Percentiles rank a stretch among this genome's conserved stretches.
Evolutionary conservation across 2,329 filamentous ascomycete species (phyloP).

Genomic region (Botrytis elliptica): DNA sequence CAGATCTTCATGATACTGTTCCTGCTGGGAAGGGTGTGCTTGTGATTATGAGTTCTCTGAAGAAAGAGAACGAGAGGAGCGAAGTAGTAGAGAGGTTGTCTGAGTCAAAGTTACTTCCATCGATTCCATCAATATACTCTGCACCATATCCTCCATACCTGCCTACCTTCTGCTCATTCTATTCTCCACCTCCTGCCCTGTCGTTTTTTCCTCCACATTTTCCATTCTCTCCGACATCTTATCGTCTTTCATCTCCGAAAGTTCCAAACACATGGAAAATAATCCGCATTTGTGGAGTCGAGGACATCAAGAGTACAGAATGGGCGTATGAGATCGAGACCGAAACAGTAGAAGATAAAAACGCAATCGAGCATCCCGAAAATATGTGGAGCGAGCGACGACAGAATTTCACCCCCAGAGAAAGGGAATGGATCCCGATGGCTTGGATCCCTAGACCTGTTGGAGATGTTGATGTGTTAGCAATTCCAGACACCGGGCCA

Average conservation of each 20-base stretch:
- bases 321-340: background rate
- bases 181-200: accelerated
- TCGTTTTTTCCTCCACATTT: background rate
- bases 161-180: background rate
- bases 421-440: conserved; percentile 19
- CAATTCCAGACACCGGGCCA: background rate
- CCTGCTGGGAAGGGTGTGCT: conserved; percentile 24
- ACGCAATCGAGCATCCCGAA: background rate
- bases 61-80: background rate
- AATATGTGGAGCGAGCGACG: background rate
- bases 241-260: too few relatives aligned
- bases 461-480: background rate
- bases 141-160: background rate
- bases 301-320: background rate
- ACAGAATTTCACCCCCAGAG: background rate
- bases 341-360: background rate
- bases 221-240: accelerated
- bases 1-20: background rate
- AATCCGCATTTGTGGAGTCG: background rate
- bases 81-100: background rate
- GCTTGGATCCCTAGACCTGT: conserved; percentile 30
- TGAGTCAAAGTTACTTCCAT: background rate
- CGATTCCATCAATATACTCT: background rate
- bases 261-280: background rate
- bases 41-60: conserved; percentile 5